These are phyloP conservation scores for Trametes sp. DNA, from an alignment of 1,284 basidiomycete genomes.

Conservation along the genomic window DNA sequence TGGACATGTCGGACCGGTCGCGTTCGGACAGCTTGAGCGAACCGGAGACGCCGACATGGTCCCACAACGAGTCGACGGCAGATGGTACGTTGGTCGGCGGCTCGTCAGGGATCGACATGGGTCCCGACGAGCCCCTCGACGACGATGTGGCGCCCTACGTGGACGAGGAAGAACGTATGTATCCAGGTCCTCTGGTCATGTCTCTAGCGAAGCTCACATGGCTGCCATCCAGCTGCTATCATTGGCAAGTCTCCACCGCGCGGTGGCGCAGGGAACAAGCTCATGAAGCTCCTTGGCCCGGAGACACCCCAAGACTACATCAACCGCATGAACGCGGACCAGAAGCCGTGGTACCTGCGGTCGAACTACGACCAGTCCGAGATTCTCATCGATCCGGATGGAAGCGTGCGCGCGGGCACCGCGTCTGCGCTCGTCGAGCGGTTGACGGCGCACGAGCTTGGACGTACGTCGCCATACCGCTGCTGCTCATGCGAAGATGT, in stretches of 20 bases:
- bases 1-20: slow-evolving; percentile 38
- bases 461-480: slow-evolving; percentile 57
- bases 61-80: slow-evolving; percentile 30
- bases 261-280: slow-evolving; percentile 60
- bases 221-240: slow-evolving; percentile 26
- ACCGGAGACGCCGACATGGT: slow-evolving; percentile 41
- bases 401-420: slow-evolving; percentile 87
- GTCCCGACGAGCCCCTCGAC: slow-evolving; percentile 27
- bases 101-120: slow-evolving; percentile 26
- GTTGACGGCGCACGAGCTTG: slow-evolving; percentile 88
- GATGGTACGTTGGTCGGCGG: slow-evolving; percentile 32
- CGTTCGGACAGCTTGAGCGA: slow-evolving; percentile 38
- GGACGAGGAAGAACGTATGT: slow-evolving; percentile 49
- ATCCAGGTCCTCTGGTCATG: neutral
- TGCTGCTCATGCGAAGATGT: too few species aligned
- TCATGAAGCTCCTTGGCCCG: slow-evolving; percentile 80
- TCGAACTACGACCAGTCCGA: slow-evolving; percentile 83
- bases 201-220: neutral
- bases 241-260: slow-evolving; percentile 45
- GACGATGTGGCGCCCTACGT: slow-evolving; percentile 40
- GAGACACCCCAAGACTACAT: slow-evolving; percentile 63
- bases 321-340: slow-evolving; percentile 58
- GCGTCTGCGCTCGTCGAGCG: slow-evolving; percentile 87
- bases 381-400: slow-evolving; percentile 86
- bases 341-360: slow-evolving; percentile 87